These are phyloP conservation scores for Russula griseocarnosa DNA, from an alignment of 768 basidiomycete genomes.

Conservation along the genomic window DNA sequence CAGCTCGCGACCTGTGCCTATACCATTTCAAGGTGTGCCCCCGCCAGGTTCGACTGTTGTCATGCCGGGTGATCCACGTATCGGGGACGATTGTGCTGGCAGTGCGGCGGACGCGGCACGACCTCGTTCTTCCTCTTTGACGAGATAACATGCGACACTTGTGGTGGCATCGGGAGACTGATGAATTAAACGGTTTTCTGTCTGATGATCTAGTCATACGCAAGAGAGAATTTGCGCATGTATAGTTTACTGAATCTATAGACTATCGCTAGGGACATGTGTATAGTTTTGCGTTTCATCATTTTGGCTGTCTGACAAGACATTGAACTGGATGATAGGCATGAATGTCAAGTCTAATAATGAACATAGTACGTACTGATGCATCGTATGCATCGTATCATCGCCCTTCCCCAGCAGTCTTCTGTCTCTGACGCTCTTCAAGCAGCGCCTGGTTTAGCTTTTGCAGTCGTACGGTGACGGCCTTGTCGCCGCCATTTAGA, in stretches of 20 bases:
- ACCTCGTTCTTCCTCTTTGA: conserved; percentile 54
- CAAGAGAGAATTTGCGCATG: not conserved
- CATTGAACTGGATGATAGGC: not conserved
- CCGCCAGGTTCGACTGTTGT: conserved; percentile 48
- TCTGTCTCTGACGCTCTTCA: conserved; percentile 31
- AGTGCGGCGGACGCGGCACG: conserved; percentile 57
- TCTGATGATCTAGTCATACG: not conserved
- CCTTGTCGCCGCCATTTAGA: conserved; percentile 36
- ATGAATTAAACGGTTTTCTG: conserved; percentile 8
- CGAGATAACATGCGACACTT: conserved; percentile 48
- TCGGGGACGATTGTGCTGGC: conserved; percentile 67
- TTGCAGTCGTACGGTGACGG: conserved; percentile 37
- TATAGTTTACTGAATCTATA: not conserved
- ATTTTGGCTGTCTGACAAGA: not conserved
- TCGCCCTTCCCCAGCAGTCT: not conserved
- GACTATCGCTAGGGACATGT: not conserved
- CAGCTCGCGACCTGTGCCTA: conserved; percentile 23
- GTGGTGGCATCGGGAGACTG: conserved; percentile 59
- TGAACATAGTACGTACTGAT: not conserved
- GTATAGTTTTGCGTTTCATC: not conserved
- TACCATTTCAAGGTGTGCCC: conserved; percentile 32
- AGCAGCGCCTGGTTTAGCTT: conserved; percentile 36
- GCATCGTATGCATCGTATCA: no score
- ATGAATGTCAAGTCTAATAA: not conserved
- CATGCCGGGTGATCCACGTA: conserved; percentile 59